Evolutionary conservation across 495 filamentous ascomycete species (phyloP).

Genomic region (Schizothecium vesticola): DNA sequence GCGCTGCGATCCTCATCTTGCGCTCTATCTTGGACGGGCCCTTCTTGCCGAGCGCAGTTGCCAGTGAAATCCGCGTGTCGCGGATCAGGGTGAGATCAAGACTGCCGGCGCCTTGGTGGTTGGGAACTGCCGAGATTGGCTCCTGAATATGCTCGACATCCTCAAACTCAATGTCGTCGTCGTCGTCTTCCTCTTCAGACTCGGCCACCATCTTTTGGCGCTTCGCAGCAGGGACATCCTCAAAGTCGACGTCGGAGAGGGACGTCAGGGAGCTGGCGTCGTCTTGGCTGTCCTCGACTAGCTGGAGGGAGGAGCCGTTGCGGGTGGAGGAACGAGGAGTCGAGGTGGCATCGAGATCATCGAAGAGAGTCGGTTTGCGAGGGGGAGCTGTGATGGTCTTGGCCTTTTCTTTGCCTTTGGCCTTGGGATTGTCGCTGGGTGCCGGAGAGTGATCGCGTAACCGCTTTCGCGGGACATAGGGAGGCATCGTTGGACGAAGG

Average conservation of each 20-base stretch:
- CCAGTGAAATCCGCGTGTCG: slow-evolving; percentile 49
- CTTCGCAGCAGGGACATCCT: slow-evolving; percentile 46
- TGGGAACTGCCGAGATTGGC: slow-evolving; percentile 15
- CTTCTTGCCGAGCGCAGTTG: slow-evolving; percentile 66
- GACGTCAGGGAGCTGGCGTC: slow-evolving; percentile 51
- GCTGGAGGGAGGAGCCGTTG: slow-evolving; percentile 41
- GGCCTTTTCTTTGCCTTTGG: slow-evolving; percentile 4
- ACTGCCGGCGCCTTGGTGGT: slow-evolving; percentile 40
- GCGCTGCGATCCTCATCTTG: slow-evolving; percentile 67
- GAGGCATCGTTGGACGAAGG: slow-evolving; percentile 35
- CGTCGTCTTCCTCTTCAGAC: slow-evolving; percentile 49
- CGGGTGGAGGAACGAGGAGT: slow-evolving; percentile 46
- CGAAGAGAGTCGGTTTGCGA: slow-evolving; percentile 59
- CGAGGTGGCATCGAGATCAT: slow-evolving; percentile 55
- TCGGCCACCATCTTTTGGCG: slow-evolving; percentile 16
- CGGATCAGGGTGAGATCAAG: slow-evolving; percentile 71
- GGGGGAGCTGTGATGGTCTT: slow-evolving; percentile 24
- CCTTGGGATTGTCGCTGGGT: slow-evolving; percentile 4
- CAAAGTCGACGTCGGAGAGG: slow-evolving; percentile 64
- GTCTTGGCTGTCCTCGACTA: slow-evolving; percentile 51
- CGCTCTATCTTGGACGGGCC: slow-evolving; percentile 81
- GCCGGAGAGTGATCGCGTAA: slow-evolving; percentile 30
- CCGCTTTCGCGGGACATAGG: slow-evolving; percentile 44
- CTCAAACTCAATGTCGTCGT: slow-evolving; percentile 82
- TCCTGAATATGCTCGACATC: slow-evolving; percentile 75